These are phyloP conservation scores for Phytophthora hybrid DNA, from an alignment of 352 stramenopile species.

Conservation along the genomic window DNA sequence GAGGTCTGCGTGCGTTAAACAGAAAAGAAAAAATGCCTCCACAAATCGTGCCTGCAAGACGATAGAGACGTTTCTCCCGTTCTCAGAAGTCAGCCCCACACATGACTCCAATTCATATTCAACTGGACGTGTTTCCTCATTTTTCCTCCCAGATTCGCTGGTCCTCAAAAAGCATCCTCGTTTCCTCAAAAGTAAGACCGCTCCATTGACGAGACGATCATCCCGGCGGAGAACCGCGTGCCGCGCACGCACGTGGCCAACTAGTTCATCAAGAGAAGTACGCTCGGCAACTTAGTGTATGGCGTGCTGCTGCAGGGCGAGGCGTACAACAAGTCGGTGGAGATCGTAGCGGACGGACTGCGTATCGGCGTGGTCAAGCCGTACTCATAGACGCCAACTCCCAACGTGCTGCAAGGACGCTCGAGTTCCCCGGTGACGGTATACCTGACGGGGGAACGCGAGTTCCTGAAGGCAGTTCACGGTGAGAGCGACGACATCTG, in stretches of 20 bases:
- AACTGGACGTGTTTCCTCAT: too few relatives aligned
- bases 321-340: conserved; percentile 44
- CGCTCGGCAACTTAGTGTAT: conserved; percentile 45
- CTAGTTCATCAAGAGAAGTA: conserved; percentile 48
- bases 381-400: conserved; percentile 49
- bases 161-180: too few relatives aligned
- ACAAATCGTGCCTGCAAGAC: background rate
- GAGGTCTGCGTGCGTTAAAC: background rate
- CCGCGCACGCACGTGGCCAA: conserved; percentile 46
- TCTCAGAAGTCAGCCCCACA: too few relatives aligned
- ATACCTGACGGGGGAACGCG: conserved; percentile 50
- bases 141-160: too few relatives aligned
- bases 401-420: conserved; percentile 38
- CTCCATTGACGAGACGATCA: conserved; percentile 30
- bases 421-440: conserved; percentile 50
- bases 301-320: conserved; percentile 44
- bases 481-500: conserved; percentile 35
- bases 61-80: too few relatives aligned
- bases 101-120: too few relatives aligned
- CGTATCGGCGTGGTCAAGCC: conserved; percentile 46
- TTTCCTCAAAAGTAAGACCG: too few relatives aligned
- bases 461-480: conserved; percentile 46
- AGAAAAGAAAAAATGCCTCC: background rate
- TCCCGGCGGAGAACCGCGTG: conserved; percentile 42
- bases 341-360: conserved; percentile 49